Base-by-base conservation (phyloP, 805 yeast genomes). In the Alloascoidea africana region DNA sequence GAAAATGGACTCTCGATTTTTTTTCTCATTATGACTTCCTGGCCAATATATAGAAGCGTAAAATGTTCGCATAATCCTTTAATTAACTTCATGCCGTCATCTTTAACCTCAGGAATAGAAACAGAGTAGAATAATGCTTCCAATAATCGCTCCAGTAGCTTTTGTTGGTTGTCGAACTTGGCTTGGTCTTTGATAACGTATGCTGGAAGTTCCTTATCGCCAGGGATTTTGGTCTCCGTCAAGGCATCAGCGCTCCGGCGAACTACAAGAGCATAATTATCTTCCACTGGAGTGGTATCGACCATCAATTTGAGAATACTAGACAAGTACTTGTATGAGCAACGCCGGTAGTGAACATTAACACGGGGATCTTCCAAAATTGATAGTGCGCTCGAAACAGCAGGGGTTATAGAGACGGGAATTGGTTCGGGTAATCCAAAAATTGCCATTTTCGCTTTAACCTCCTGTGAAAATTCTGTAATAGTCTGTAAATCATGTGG, bases 391-490 rank as follows among this genome's bases (percentile, higher is more conserved):
- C 89, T 70, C 30, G 72, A 68, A 3, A 89, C 64, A 17, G 91
- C 96, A 0, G 95, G 80, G 0, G 96, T 79, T 17, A 91, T 64
- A 0, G 91, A 76, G 18, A 91, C 65, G 1, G 87, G 78, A 2
- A 81, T 70, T 36, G 69, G 67, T 3, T 60, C 63, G 0, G 62
- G 52, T 36, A 85, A 54, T 1, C 94, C 94, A 44, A 82, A 76
- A 32, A 89, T 70, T 35, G 65, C 65, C 53, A 89, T 73, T 37
- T 73, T 54, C 0, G 89, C 86, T 14, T 72, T 63, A 5, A 83
- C 62, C 42, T 82, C 82, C 47, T 80, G 84, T 14, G 43, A 42
- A 15, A 63, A 62, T 8, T 55, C 53, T 1, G 70, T 62, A 41
- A 67, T 68, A 1, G 72, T 58, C 35, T 65, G 62, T 46, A 91